A percentile compares a stretch with the other conserved stretches of the same genome.
Conservation (phyloP, 176 grass and related monocot species). For the Puccinellia tenuiflora region DNA sequence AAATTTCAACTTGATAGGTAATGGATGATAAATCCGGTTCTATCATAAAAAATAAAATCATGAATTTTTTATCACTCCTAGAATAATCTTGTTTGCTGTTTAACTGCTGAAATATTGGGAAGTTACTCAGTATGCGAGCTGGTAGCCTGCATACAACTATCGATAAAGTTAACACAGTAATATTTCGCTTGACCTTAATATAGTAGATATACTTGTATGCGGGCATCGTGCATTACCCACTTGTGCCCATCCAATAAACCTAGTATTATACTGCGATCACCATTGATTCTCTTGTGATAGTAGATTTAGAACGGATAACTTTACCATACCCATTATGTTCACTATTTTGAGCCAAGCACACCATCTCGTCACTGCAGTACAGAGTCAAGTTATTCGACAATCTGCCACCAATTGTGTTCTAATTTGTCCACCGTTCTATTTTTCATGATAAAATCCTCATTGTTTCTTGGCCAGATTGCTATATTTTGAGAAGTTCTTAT, state of each 20-base stretch:
- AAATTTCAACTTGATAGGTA: no score
- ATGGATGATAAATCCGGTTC: no score
- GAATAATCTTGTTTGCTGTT: not conserved
- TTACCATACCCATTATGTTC: not conserved
- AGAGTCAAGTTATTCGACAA: not conserved
- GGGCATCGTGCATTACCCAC: not conserved
- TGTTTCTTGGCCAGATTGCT: not conserved
- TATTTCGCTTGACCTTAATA: not conserved
- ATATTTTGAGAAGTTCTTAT: not conserved
- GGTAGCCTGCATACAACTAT: not conserved
- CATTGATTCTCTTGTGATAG: not conserved
- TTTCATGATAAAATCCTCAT: not conserved
- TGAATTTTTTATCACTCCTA: not conserved
- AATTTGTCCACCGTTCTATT: not conserved
- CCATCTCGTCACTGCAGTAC: not conserved
- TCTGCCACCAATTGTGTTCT: not conserved
- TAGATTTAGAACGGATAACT: not conserved
- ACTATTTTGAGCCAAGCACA: not conserved
- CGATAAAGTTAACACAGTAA: not conserved
- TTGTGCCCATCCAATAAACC: not conserved
- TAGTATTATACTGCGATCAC: not conserved
- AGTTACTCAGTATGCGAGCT: not conserved
- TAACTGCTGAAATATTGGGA: not conserved
- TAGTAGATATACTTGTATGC: not conserved
- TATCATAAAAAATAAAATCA: not conserved